Evolutionary conservation across 1,284 basidiomycete species (phyloP).

Genomic region (Puccinia brachypodii): DNA sequence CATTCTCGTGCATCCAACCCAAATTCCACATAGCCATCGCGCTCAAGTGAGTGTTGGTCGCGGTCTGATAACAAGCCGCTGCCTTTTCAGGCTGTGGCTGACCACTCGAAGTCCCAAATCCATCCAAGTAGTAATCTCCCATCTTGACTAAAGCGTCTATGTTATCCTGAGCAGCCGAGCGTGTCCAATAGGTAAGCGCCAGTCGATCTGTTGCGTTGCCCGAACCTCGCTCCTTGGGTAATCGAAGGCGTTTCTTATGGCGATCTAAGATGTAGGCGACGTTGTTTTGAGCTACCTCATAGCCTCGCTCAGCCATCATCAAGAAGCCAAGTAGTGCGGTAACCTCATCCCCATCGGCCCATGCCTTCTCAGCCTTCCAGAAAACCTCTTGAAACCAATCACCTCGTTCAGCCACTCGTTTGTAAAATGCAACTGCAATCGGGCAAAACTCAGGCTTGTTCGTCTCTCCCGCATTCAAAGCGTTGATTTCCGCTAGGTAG

Average conservation of each 20-base stretch:
- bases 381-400: conserved; percentile 83
- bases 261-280: conserved; percentile 89
- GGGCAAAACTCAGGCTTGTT: conserved; percentile 70
- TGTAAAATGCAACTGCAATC: conserved; percentile 83
- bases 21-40: conserved; percentile 97
- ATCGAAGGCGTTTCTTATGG: conserved; percentile 71
- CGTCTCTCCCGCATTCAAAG: conserved; percentile 62
- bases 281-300: conserved; percentile 92
- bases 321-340: conserved; percentile 84
- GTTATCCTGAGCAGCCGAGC: conserved; percentile 88
- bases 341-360: conserved; percentile 69
- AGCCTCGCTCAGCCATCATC: conserved; percentile 88
- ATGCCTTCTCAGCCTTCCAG: conserved; percentile 75
- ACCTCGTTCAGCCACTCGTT: conserved; percentile 81
- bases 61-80: conserved; percentile 86
- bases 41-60: conserved; percentile 80
- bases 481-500: conserved; percentile 78
- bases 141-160: conserved; percentile 92
- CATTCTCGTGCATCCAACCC: conserved; percentile 99
- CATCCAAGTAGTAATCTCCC: conserved; percentile 85
- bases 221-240: conserved; percentile 54
- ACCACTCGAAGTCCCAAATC: conserved; percentile 68
- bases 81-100: conserved; percentile 75
- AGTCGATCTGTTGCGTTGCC: conserved; percentile 70
- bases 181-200: conserved; percentile 87